Base-by-base conservation (phyloP, 2,329 filamentous ascomycete species). In the Sporothrix pseudoabietina region DNA sequence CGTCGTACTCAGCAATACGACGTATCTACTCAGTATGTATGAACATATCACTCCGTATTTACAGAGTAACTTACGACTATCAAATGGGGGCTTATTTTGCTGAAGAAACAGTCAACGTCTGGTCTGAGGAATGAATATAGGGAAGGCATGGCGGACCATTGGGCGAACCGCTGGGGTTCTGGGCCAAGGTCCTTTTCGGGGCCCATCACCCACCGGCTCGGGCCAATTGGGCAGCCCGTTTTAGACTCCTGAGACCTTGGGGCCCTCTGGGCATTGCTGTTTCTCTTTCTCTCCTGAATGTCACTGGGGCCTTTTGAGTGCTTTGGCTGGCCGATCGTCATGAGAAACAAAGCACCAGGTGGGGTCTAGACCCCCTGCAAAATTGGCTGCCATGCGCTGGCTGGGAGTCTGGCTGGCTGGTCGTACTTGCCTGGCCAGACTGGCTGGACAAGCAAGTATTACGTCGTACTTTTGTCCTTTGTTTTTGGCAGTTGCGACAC, bases 81-180 rank as follows among this genome's bases (percentile, higher is more conserved):
- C 2, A 26, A 7, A 9, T 54, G 19, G 7, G 19, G 19, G 52
- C 14, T 8, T 41, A 3, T 32, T 54, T 54, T 54, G 44, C 39
- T 54, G 65, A 69, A 69, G 66, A 69, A 55, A 55, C n/a, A 59
- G 30, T 4, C 14, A 14, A 30, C 26, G 16, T 16, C 14, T 14
- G 22, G 26, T 49, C 47, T 32, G 26, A 63, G 41, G 26, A 49
- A 32, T 35, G 65, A 52, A 26, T 26, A 52, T n/a, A 47, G 5
- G 41, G 65, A 69, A 69, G 30, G 65, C 44, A 44, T 22, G 65
- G 54, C 26, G 44, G 65, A 39, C 65, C 44, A 69, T 47, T 54
- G 44, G 65, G 65, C 65, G 63, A 54, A 44, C 44, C 65, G 44
- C 44, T 54, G 47, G 44, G 65, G 61, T 66, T 66, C 61, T 66